phyloP scores from a whole-genome alignment of 2,329 filamentous ascomycete species.

The Akanthomyces lecanii region DNA sequence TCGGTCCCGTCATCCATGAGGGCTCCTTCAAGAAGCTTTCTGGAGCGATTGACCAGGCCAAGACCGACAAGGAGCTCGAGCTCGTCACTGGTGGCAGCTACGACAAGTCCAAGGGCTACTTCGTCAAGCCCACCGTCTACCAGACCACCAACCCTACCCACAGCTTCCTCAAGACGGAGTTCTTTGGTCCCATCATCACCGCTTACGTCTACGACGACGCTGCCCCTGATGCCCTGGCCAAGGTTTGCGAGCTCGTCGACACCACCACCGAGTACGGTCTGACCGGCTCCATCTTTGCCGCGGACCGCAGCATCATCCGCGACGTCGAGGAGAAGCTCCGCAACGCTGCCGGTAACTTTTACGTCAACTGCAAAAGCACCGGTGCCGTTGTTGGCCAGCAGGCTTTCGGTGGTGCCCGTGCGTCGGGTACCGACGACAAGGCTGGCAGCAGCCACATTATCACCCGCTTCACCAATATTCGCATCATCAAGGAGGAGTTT shows the following conservation, averaged over 20 bases:
- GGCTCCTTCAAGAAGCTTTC: constrained; percentile 76
- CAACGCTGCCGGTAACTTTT: constrained; percentile 77
- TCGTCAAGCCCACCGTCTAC: constrained; percentile 80
- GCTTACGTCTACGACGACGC: constrained; percentile 75
- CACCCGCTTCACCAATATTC: constrained; percentile 61
- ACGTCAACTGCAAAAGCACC: constrained; percentile 79
- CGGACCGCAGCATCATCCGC: constrained; percentile 61
- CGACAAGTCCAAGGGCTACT: constrained; percentile 76
- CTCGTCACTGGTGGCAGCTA: constrained; percentile 72
- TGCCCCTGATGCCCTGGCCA: constrained; percentile 51
- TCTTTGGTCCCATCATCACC: constrained; percentile 76
- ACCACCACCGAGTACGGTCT: constrained; percentile 71
- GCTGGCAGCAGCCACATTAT: constrained; percentile 62
- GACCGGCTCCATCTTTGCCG: constrained; percentile 71
- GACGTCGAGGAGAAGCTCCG: constrained; percentile 67
- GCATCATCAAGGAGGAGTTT: constrained; percentile 75
- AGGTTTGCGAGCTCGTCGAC: constrained; percentile 62
- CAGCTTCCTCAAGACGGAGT: constrained; percentile 69
- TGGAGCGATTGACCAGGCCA: constrained; percentile 73
- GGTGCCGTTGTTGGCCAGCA: constrained; percentile 70
- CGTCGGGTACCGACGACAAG: constrained; percentile 70
- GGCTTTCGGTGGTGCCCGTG: constrained; percentile 64
- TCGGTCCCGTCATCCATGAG: constrained; percentile 82
- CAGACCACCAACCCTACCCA: constrained; percentile 68
- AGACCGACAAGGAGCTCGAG: constrained; percentile 67